phyloP scores from a whole-genome alignment of 768 basidiomycete species.

The Pisolithus sp. region DNA sequence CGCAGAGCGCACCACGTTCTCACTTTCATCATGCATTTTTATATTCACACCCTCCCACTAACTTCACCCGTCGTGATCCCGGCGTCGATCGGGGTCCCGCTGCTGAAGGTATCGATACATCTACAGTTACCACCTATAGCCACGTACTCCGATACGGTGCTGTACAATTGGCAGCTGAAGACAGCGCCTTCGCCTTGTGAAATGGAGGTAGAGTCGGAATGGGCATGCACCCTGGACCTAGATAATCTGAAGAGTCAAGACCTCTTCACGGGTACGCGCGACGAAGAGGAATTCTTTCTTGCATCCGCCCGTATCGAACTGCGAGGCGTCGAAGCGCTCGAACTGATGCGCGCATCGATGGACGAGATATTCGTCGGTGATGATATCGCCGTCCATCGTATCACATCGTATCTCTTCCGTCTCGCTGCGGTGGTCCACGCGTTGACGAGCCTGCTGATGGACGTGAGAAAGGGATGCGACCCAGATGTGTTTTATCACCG shows the following conservation, averaged over 20 bases:
- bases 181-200: constrained; percentile 25
- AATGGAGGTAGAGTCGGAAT: too few relatives aligned
- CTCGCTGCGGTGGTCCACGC: constrained; percentile 62
- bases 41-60: constrained; percentile 59
- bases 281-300: constrained; percentile 87
- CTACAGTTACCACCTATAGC: constrained; percentile 82
- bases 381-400: constrained; percentile 54
- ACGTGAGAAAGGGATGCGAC: constrained; percentile 63
- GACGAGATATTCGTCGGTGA: constrained; percentile 44
- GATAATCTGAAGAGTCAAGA: constrained; percentile 60
- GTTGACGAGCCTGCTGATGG: constrained; percentile 52
- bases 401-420: constrained; percentile 55
- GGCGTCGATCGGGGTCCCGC: constrained; percentile 61
- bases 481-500: constrained; percentile 29
- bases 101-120: constrained; percentile 59
- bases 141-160: constrained; percentile 87
- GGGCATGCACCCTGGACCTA: constrained; percentile 11
- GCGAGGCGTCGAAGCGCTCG: background rate
- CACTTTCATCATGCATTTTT: constrained; percentile 69
- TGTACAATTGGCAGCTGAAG: constrained; percentile 71
- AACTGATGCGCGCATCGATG: background rate
- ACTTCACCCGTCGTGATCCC: constrained; percentile 59
- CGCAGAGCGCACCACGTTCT: constrained; percentile 72
- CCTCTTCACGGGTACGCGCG: constrained; percentile 69
- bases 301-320: constrained; percentile 40